phyloP scores from a whole-genome alignment of 2,329 filamentous ascomycete genomes.

The Trichoderma afroharzianum region DNA sequence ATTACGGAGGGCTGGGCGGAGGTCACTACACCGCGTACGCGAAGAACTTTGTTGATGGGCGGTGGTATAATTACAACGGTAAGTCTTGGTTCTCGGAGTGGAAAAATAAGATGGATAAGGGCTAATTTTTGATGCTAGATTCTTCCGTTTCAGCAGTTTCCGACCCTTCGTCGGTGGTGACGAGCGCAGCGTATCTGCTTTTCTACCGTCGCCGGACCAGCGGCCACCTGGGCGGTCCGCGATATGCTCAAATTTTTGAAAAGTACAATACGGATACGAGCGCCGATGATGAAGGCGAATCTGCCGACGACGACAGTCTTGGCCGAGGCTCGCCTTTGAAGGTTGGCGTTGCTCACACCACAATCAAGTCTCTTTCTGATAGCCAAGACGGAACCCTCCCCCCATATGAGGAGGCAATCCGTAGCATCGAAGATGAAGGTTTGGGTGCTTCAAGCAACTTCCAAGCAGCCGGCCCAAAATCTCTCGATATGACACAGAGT shows the following conservation, averaged over 20 bases:
- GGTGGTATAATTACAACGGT: slow-evolving; percentile 99
- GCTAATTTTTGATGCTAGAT: slow-evolving; percentile 57
- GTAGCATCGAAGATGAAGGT: slow-evolving; percentile 49
- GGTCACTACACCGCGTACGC: slow-evolving; percentile 96
- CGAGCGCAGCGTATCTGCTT: slow-evolving; percentile 79
- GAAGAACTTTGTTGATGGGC: slow-evolving; percentile 81
- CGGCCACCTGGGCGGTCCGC: slow-evolving; percentile 72
- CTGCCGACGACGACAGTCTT: slow-evolving; percentile 72
- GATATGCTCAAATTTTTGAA: slow-evolving; percentile 67
- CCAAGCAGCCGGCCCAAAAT: slow-evolving; percentile 27
- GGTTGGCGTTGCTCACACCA: slow-evolving; percentile 20
- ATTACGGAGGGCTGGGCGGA: slow-evolving; percentile 88
- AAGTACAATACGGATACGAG: slow-evolving; percentile 55
- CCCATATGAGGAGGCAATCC: slow-evolving; percentile 29
- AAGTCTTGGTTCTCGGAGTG: slow-evolving; percentile 33
- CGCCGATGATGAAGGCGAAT: slow-evolving; percentile 43
- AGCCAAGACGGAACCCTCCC: slow-evolving; percentile 32
- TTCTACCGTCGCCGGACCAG: slow-evolving; percentile 89
- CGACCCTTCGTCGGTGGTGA: slow-evolving; percentile 62
- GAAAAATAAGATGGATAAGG: not conserved
- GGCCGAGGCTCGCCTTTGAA: not conserved
- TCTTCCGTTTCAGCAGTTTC: slow-evolving; percentile 63
- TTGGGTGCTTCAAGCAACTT: slow-evolving; percentile 39
- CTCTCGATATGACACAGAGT: slow-evolving; percentile 33
- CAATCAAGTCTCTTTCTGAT: slow-evolving; percentile 27